phyloP scores from a whole-genome alignment of 345 rosid species.

The Lagerstroemia speciosa region DNA sequence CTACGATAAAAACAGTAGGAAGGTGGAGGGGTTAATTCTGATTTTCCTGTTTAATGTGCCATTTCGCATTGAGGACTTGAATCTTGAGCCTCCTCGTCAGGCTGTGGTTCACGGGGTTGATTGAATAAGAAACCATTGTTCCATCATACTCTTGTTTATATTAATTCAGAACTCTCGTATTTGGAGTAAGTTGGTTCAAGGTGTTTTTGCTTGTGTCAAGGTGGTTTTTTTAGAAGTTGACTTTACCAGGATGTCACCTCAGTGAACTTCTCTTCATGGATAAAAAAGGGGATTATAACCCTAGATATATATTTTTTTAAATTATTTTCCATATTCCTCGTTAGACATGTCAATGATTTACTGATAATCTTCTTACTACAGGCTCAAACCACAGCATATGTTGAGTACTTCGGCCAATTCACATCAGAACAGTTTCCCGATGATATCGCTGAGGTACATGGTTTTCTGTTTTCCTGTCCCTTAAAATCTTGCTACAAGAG shows the following conservation, averaged over 20 bases:
- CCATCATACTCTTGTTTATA: not conserved
- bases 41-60: not conserved
- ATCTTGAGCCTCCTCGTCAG: not conserved
- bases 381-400: slow-evolving; percentile 93
- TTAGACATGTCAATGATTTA: not conserved
- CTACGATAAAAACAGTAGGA: not conserved
- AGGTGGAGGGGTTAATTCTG: not conserved
- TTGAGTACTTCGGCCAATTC: slow-evolving; percentile 85
- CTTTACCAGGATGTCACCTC: not conserved
- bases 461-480: slow-evolving; percentile 1
- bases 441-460: slow-evolving; percentile 78
- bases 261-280: not conserved
- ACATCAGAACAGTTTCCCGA: slow-evolving; percentile 91
- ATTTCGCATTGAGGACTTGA: not conserved
- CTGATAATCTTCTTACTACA: slow-evolving; percentile 9
- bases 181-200: no score
- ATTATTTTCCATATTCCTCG: not conserved
- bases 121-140: not conserved
- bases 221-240: no score
- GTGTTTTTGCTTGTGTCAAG: no score
- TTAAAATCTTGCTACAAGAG: not conserved
- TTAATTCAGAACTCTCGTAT: no score
- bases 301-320: not conserved
- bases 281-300: not conserved
- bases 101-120: not conserved